Conservation (phyloP, 148 eudicot genomes). For the Polygonum maritimum region DNA sequence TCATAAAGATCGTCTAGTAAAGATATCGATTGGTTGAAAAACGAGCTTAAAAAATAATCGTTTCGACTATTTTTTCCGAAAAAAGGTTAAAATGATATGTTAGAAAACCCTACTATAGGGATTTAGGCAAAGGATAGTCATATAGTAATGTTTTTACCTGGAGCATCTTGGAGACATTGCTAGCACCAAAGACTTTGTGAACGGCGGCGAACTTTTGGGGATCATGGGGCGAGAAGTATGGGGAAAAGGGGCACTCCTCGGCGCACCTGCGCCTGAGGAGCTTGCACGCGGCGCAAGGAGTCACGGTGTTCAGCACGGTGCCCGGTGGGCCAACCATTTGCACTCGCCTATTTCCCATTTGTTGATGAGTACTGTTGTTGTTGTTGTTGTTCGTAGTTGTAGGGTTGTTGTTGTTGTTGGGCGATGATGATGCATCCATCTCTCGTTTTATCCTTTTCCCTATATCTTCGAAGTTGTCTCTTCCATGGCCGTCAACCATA, state of each 20-base stretch:
- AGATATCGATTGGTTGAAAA: no score
- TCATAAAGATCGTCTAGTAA: no score
- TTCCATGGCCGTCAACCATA: conserved; percentile 15
- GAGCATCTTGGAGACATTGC: conserved; percentile 89
- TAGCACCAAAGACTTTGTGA: conserved; percentile 88
- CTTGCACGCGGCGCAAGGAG: conserved; percentile 95
- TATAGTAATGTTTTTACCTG: conserved; percentile 25
- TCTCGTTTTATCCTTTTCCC: conserved; percentile 74
- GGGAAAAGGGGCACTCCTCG: conserved; percentile 79
- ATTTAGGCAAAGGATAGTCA: no score
- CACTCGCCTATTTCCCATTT: conserved; percentile 39
- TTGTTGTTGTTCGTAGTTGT: neutral
- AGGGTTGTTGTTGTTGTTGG: neutral
- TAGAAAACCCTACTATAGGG: no score
- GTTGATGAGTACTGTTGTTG: conserved; percentile 8
- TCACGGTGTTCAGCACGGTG: conserved; percentile 41
- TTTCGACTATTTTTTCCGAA: no score
- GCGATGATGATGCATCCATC: conserved; percentile 29
- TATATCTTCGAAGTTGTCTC: conserved; percentile 33
- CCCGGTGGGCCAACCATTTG: conserved; percentile 43
- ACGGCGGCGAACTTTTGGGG: conserved; percentile 88
- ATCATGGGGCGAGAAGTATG: conserved; percentile 83
- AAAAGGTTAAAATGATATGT: no score
- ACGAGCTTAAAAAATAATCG: no score
- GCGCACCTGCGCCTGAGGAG: conserved; percentile 77